These are phyloP conservation scores for Pyrenophora tritici-repentis DNA, from an alignment of 2,329 filamentous ascomycete genomes.

Conservation along the genomic window DNA sequence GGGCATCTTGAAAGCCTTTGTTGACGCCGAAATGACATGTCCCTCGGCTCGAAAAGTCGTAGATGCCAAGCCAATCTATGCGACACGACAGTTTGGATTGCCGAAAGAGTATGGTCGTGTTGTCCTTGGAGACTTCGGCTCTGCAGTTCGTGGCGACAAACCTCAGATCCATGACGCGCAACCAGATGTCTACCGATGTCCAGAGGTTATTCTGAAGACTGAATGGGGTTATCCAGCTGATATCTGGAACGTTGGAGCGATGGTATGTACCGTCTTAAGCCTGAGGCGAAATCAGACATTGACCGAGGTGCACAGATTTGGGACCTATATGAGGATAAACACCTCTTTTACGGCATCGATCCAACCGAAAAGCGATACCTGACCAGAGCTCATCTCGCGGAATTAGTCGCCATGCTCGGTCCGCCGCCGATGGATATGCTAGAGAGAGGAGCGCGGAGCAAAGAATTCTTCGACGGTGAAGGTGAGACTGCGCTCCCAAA, in stretches of 20 bases:
- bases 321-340: constrained; percentile 45
- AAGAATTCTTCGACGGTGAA: constrained; percentile 23
- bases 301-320: constrained; percentile 36
- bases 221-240: constrained; percentile 46
- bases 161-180: constrained; percentile 36
- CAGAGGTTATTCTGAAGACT: constrained; percentile 46
- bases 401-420: constrained; percentile 29
- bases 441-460: constrained; percentile 10
- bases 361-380: constrained; percentile 29
- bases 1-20: constrained; percentile 43
- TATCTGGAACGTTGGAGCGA: constrained; percentile 48
- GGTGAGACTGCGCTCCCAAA: constrained; percentile 13
- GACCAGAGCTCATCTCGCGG: constrained; percentile 33
- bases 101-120: constrained; percentile 41
- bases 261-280: constrained; percentile 33
- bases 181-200: constrained; percentile 46
- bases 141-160: constrained; percentile 11
- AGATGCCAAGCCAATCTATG: constrained; percentile 42
- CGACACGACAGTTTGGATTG: constrained; percentile 41
- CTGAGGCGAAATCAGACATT: constrained; percentile 5
- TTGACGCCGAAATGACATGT: constrained; percentile 40
- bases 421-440: constrained; percentile 24
- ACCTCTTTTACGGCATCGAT: constrained; percentile 35
- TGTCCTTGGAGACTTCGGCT: constrained; percentile 40
- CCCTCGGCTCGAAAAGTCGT: constrained; percentile 48